phyloP scores from a whole-genome alignment of 306 rosid genomes.

The Sicyos edulis region DNA sequence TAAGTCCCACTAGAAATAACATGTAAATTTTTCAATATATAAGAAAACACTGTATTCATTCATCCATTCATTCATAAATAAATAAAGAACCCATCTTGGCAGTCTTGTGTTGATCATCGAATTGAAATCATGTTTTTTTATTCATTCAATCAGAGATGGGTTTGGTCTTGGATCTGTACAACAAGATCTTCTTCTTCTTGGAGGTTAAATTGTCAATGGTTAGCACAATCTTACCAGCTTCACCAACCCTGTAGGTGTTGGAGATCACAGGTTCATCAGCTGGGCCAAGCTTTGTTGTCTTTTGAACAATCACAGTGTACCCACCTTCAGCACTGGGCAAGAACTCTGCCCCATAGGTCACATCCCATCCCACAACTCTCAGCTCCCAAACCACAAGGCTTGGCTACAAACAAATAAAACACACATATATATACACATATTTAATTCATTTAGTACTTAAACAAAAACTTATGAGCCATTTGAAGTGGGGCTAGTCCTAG shows the following conservation, averaged over 20 bases:
- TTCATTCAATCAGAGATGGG: conserved; percentile 46
- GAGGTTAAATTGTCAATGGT: conserved; percentile 75
- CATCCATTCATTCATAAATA: too few relatives aligned
- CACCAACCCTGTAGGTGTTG: conserved; percentile 63
- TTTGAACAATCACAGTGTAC: conserved; percentile 80
- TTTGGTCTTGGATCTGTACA: conserved; percentile 84
- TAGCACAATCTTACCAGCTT: conserved; percentile 71
- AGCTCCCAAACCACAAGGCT: conserved; percentile 65
- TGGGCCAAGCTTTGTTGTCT: conserved; percentile 53
- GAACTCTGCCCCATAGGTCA: conserved; percentile 77
- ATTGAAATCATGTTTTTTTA: background rate
- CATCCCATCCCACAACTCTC: conserved; percentile 84
- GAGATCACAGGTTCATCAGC: conserved; percentile 59
- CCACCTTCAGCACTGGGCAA: conserved; percentile 61
- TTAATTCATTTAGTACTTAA: too few relatives aligned
- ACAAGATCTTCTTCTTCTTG: conserved; percentile 88
- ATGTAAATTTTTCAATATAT: conserved; percentile 27
- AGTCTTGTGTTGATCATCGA: background rate
- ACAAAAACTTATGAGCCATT: background rate
- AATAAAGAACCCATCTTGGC: conserved; percentile 26
- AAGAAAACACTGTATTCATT: conserved; percentile 26
- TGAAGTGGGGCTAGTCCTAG: conserved; percentile 9
- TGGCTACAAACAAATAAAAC: conserved; percentile 34
- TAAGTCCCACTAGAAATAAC: conserved; percentile 4
- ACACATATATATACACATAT: too few relatives aligned